These are phyloP conservation scores for Apiosordaria backusii DNA, from an alignment of 495 filamentous ascomycete species.

Conservation along the genomic window DNA sequence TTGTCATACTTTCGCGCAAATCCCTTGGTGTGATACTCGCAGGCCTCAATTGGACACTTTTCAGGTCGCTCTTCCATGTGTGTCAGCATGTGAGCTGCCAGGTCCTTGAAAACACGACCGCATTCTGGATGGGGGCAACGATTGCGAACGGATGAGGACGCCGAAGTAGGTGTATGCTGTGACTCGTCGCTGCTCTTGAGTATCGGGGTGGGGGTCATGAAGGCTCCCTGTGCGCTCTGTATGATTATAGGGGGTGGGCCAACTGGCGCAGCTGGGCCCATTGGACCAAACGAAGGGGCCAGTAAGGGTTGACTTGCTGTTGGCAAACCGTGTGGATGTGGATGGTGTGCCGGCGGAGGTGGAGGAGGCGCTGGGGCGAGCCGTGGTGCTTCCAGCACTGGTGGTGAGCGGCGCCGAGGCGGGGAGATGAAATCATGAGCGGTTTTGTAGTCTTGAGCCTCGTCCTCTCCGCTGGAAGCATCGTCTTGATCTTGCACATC, in stretches of 20 bases:
- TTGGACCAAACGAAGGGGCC: constrained; percentile 26
- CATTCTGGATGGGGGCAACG: constrained; percentile 83
- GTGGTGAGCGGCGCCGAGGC: constrained; percentile 35
- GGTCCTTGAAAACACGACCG: constrained; percentile 86
- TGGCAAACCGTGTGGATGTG: constrained; percentile 52
- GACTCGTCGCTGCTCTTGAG: constrained; percentile 52
- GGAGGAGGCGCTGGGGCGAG: constrained; percentile 45
- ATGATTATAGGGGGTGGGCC: constrained; percentile 27
- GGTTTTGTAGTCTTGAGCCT: constrained; percentile 38
- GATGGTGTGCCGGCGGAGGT: constrained; percentile 38
- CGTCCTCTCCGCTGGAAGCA: constrained; percentile 46
- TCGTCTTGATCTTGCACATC: constrained; percentile 47
- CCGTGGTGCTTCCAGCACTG: constrained; percentile 35
- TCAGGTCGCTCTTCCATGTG: constrained; percentile 92
- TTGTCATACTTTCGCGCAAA: constrained; percentile 99
- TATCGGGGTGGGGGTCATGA: constrained; percentile 42
- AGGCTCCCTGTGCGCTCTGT: constrained; percentile 17
- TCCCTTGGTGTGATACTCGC: constrained; percentile 92
- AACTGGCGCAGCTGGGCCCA: background rate
- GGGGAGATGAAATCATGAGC: constrained; percentile 41
- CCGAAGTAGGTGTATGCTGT: constrained; percentile 41
- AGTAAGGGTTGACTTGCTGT: constrained; percentile 23
- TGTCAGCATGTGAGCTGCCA: constrained; percentile 94
- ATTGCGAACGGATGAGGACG: constrained; percentile 38
- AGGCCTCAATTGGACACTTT: constrained; percentile 92